phyloP scores from a whole-genome alignment of 148 eudicot genomes.

The Linanthus parryae region DNA sequence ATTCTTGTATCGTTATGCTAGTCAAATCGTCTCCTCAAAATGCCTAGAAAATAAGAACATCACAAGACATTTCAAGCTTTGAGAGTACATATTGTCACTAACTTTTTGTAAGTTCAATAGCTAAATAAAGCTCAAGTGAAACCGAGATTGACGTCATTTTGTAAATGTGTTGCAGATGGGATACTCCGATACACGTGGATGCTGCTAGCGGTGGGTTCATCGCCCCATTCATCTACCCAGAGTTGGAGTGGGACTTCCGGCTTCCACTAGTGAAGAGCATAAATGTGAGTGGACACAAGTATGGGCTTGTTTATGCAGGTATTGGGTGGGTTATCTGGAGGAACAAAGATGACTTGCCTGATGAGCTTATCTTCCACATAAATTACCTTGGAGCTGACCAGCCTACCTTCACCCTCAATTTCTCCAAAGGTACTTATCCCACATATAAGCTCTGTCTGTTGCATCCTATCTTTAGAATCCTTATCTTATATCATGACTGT shows the following conservation, averaged over 20 bases:
- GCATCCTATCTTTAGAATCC: background rate
- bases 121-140: background rate
- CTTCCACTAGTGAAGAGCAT: slow-evolving; percentile 20
- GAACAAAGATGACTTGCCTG: slow-evolving; percentile 18
- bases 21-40: too few species aligned
- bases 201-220: slow-evolving; percentile 17
- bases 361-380: slow-evolving; percentile 19
- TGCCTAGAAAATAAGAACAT: background rate
- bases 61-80: background rate
- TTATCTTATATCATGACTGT: too few species aligned
- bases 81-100: background rate
- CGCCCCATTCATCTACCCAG: slow-evolving; percentile 15
- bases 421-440: slow-evolving; percentile 11
- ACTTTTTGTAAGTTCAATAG: background rate
- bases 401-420: slow-evolving; percentile 20
- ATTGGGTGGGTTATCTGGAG: slow-evolving; percentile 22
- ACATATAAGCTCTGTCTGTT: background rate
- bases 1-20: too few species aligned
- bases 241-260: slow-evolving; percentile 16
- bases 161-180: slow-evolving; percentile 11
- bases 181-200: slow-evolving; percentile 15
- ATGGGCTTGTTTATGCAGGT: slow-evolving; percentile 18
- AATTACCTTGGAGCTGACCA: slow-evolving; percentile 27
- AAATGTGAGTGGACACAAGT: slow-evolving; percentile 21
- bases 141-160: background rate